These are phyloP conservation scores for Trifolium pratense DNA, from an alignment of 306 rosid genomes.

Conservation along the genomic window DNA sequence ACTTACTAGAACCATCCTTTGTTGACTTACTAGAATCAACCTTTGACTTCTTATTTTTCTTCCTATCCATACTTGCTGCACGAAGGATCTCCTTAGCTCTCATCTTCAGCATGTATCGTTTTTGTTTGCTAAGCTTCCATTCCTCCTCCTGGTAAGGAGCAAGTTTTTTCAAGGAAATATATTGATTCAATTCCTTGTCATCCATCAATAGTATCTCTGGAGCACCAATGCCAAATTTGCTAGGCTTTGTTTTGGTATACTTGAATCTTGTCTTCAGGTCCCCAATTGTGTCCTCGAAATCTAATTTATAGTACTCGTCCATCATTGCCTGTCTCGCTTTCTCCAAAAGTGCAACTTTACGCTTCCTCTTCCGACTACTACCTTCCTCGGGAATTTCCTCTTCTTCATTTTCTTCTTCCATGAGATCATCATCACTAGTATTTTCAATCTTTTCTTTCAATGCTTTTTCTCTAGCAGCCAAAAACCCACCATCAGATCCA, in stretches of 20 bases:
- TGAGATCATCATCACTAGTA: slow-evolving; percentile 44
- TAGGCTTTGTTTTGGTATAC: slow-evolving; percentile 78
- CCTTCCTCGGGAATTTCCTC: slow-evolving; percentile 52
- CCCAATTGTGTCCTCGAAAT: slow-evolving; percentile 86
- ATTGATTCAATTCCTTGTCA: slow-evolving; percentile 82
- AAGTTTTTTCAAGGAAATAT: slow-evolving; percentile 79
- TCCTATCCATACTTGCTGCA: slow-evolving; percentile 39
- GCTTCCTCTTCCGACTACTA: slow-evolving; percentile 69
- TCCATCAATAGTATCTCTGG: slow-evolving; percentile 66
- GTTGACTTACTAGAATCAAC: not conserved
- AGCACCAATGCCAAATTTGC: slow-evolving; percentile 67
- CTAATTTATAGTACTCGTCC: slow-evolving; percentile 90
- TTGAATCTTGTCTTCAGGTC: slow-evolving; percentile 92
- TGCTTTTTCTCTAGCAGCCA: slow-evolving; percentile 67
- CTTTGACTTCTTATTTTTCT: slow-evolving; percentile 8
- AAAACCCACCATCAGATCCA: slow-evolving; percentile 67
- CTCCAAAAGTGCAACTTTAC: slow-evolving; percentile 75
- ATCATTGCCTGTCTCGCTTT: slow-evolving; percentile 82
- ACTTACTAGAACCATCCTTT: not conserved
- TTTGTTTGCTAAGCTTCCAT: slow-evolving; percentile 68
- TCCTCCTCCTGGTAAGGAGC: slow-evolving; percentile 72
- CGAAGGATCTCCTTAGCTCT: slow-evolving; percentile 60
- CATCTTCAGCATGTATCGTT: slow-evolving; percentile 63
- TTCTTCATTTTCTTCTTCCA: slow-evolving; percentile 42
- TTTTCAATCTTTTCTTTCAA: slow-evolving; percentile 56